Base-by-base conservation (phyloP, 768 basidiomycete genomes). In the Piloderma croceum region DNA sequence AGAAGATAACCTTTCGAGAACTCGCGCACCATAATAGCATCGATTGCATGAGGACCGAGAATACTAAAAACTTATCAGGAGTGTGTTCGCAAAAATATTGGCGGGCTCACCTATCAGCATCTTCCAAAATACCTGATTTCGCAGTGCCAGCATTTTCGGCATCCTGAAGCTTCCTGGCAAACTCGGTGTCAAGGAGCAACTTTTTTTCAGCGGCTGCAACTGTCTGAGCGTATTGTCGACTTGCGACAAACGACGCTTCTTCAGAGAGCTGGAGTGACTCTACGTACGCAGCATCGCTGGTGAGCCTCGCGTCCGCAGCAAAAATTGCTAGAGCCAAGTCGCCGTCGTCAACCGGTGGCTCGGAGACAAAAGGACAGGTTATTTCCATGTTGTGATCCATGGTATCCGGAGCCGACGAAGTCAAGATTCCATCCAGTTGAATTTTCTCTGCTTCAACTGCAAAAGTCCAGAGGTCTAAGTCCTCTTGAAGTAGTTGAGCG, bases 161-260 rank as follows among this genome's bases (percentile, higher is more conserved):
- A 7, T 53, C 53, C 38, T 65, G 64, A 13, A 68, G 48, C 19
- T 50, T 53, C 17, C 51, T 50, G 3, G 66, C 66, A 42, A 66
- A 68, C 44, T 63, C 64, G 5, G 58, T 53, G 45, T 68, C 66
- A 5, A 64, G 41, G 19, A 53, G 44, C 12, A 55, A 25, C 46
- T 66, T 68, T 47, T 60, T 66, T 38, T 52, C 66, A 24, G 58
- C 55, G 10, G 64, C 65, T 7, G 63, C 62, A n/a, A 65, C 42
- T 38, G 51, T 61, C 40, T 59, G 62, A n/a, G 66, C 64, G 35
- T 58, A 60, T 33, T 66, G 64, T 33, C 42, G 38, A 31, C 60
- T 59, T 10, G 55, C 53, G 5, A 53, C 47, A 23, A 52, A 39
- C 13, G 44, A 39, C 9, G 56, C 47, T 29, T 57, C 56, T 7